Evolutionary conservation across 2,329 filamentous ascomycete genomes (phyloP).

Genomic region (Trichophyton rubrum): DNA sequence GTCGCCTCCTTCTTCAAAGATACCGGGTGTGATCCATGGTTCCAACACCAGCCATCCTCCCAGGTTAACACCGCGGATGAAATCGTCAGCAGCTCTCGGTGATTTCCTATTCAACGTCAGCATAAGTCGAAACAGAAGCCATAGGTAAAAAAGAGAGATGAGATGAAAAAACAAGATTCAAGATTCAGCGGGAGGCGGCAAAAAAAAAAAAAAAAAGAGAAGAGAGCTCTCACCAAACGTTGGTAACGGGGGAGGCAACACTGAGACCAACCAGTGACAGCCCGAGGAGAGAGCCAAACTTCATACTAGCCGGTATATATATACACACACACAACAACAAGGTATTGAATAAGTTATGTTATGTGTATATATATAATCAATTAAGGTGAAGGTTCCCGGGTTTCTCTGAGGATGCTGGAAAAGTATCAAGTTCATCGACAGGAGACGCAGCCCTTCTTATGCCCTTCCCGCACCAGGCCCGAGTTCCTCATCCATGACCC

Average conservation of each 20-base stretch:
- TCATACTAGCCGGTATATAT: not conserved
- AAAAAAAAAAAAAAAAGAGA: not conserved
- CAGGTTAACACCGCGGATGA: slow-evolving; percentile 52
- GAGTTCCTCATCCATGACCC: not conserved
- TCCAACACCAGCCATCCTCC: slow-evolving; percentile 54
- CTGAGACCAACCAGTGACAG: not conserved
- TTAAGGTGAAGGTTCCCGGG: not conserved
- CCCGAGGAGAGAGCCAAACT: not conserved
- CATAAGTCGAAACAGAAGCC: too few species aligned
- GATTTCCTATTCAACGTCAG: not conserved
- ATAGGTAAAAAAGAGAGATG: too few species aligned
- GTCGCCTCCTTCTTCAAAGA: slow-evolving; percentile 41
- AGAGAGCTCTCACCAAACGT: not conserved
- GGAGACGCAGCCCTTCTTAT: not conserved
- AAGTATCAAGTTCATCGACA: not conserved
- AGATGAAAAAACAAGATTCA: too few species aligned
- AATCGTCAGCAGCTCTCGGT: not conserved
- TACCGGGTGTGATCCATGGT: slow-evolving; percentile 51
- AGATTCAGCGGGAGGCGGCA: not conserved
- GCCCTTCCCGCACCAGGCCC: not conserved
- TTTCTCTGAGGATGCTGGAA: not conserved
- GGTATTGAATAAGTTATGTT: not conserved
- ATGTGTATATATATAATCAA: not conserved
- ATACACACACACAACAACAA: not conserved
- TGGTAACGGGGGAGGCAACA: not conserved